phyloP scores from a whole-genome alignment of 306 rosid genomes.

The Castanopsis chinensis region DNA sequence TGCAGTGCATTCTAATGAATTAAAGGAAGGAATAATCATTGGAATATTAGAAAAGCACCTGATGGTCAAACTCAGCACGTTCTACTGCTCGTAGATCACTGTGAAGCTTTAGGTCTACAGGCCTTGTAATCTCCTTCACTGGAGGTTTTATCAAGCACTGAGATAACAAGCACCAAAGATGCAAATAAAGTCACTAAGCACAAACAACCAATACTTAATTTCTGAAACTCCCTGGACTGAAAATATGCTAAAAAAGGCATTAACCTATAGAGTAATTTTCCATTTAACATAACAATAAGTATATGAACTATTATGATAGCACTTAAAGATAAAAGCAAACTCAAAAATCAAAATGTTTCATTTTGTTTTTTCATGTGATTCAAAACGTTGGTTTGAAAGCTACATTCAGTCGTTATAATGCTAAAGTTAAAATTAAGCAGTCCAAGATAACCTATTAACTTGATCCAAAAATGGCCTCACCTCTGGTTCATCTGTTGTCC shows the following conservation, averaged over 20 bases:
- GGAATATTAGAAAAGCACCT: slow-evolving; percentile 44
- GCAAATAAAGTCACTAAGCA: background rate
- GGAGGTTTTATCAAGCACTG: slow-evolving; percentile 79
- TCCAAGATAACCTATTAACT: background rate
- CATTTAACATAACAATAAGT: background rate
- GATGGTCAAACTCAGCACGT: slow-evolving; percentile 83
- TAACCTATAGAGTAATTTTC: background rate
- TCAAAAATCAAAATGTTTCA: no score
- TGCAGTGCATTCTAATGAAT: no score
- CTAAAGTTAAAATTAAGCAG: background rate
- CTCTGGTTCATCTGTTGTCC: slow-evolving; percentile 98
- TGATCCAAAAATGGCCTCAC: slow-evolving; percentile 33
- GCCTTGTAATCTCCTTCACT: slow-evolving; percentile 72
- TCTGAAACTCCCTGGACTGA: background rate
- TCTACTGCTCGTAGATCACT: slow-evolving; percentile 73
- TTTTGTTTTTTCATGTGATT: background rate
- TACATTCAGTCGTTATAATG: background rate
- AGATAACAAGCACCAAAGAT: slow-evolving; percentile 27
- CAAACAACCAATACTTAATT: background rate
- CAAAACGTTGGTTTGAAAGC: background rate
- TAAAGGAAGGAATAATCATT: background rate
- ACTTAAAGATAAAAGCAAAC: background rate
- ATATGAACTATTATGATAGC: background rate
- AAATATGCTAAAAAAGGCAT: background rate
- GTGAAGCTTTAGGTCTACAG: slow-evolving; percentile 63